A percentile compares a stretch with the other conserved stretches of the same genome.
Evolutionary conservation across 2,329 filamentous ascomycete genomes (phyloP).

Genomic region (Phialophora verrucosa): DNA sequence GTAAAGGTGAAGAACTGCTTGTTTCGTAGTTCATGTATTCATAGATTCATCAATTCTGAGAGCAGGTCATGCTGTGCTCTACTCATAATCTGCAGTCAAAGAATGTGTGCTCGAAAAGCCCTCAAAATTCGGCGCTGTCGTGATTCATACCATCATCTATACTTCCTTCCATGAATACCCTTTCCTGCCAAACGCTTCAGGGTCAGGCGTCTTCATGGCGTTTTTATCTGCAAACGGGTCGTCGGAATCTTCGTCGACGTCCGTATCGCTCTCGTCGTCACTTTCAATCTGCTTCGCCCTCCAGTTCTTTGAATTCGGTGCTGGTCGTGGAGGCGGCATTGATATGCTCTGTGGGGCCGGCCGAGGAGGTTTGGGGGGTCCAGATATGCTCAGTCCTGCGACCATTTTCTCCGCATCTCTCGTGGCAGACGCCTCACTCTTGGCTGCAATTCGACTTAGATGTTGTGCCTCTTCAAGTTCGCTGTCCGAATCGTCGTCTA

Average conservation of each 20-base stretch:
- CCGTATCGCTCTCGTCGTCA: conserved; percentile 60
- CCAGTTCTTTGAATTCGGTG: conserved; percentile 36
- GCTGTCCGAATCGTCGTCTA: conserved; percentile 68
- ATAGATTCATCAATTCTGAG: conserved; percentile 22
- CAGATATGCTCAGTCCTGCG: conserved; percentile 52
- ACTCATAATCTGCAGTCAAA: conserved; percentile 10
- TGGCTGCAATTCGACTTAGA: conserved; percentile 36
- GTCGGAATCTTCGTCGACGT: conserved; percentile 75
- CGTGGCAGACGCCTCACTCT: conserved; percentile 35
- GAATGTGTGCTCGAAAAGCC: conserved; percentile 6
- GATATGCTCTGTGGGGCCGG: conserved; percentile 27
- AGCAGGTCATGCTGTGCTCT: conserved; percentile 8
- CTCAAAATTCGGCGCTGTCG: conserved; percentile 8
- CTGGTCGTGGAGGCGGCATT: conserved; percentile 31
- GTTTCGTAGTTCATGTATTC: conserved; percentile 22
- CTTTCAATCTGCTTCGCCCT: conserved; percentile 53
- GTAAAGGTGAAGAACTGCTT: not conserved
- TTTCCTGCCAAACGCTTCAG: conserved; percentile 30
- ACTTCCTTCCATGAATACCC: conserved; percentile 37
- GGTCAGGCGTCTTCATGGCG: conserved; percentile 63
- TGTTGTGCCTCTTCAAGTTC: conserved; percentile 63
- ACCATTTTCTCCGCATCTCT: conserved; percentile 50
- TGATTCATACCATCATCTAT: conserved; percentile 17
- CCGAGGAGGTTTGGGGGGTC: conserved; percentile 57
- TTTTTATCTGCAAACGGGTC: conserved; percentile 87